phyloP scores from a whole-genome alignment of 768 basidiomycete species.

The Chalciporus pseudorubinellus region DNA sequence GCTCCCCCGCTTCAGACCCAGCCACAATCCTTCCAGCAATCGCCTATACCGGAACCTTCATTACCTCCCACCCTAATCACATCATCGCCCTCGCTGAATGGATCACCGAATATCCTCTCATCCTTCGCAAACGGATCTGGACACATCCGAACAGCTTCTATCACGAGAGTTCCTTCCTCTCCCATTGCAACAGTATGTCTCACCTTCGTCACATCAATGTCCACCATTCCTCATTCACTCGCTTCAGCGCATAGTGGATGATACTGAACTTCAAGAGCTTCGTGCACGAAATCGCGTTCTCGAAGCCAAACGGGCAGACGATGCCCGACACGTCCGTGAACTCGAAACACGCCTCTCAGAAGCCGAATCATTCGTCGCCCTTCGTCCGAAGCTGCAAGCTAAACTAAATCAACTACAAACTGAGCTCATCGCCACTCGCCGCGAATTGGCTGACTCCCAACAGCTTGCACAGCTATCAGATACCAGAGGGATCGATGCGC shows the following conservation, averaged over 20 bases:
- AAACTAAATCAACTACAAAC: conserved; percentile 81
- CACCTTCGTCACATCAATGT: background rate
- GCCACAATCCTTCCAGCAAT: conserved; percentile 18
- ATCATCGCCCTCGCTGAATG: conserved; percentile 15
- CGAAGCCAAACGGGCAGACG: conserved; percentile 85
- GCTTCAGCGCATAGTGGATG: conserved; percentile 39
- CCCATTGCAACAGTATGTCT: conserved; percentile 21
- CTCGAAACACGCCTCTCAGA: conserved; percentile 84
- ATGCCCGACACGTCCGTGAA: conserved; percentile 77
- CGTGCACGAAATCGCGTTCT: conserved; percentile 80
- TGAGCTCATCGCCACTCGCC: conserved; percentile 71
- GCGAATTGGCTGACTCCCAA: conserved; percentile 72
- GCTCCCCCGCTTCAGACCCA: conserved; percentile 33
- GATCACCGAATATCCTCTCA: conserved; percentile 1
- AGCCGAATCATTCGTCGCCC: conserved; percentile 76
- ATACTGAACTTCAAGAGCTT: conserved; percentile 73
- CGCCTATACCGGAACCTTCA: conserved; percentile 12
- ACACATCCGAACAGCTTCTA: conserved; percentile 15
- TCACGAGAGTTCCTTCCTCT: conserved; percentile 29
- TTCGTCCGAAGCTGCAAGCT: conserved; percentile 88
- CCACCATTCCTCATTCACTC: conserved; percentile 8
- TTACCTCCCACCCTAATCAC: conserved; percentile 16
- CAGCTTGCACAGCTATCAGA: conserved; percentile 75
- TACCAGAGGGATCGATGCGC: conserved; percentile 66
- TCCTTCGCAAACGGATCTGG: conserved; percentile 7